A percentile compares a stretch with the other conserved stretches of the same genome.
Conservation (phyloP, 306 rosid species). For the Heteromeles arbutifolia region DNA sequence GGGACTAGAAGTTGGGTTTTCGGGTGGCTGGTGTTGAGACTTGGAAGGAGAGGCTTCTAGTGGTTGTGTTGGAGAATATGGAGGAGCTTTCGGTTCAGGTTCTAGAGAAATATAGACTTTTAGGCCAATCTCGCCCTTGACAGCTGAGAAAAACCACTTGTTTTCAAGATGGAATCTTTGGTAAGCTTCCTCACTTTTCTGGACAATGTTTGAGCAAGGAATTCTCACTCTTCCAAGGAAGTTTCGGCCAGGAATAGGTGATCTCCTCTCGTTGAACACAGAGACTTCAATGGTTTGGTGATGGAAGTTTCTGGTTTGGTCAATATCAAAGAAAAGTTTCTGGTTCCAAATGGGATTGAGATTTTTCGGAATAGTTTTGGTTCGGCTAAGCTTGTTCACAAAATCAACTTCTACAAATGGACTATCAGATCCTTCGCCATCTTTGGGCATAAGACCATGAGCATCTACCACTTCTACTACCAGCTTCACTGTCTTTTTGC, state of each 20-base stretch:
- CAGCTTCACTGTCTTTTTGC: conserved; percentile 51
- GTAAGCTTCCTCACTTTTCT: conserved; percentile 56
- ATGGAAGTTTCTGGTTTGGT: conserved; percentile 35
- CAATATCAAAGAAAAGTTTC: conserved; percentile 38
- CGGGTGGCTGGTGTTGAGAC: conserved; percentile 15
- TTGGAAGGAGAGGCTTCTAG: conserved; percentile 23
- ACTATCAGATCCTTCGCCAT: conserved; percentile 56
- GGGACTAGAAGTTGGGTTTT: conserved; percentile 10
- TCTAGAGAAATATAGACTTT: conserved; percentile 48
- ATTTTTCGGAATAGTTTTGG: conserved; percentile 53
- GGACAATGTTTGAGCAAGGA: conserved; percentile 56
- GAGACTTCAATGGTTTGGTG: conserved; percentile 39
- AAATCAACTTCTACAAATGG: conserved; percentile 62
- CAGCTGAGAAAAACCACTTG: conserved; percentile 56
- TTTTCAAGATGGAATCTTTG: conserved; percentile 49
- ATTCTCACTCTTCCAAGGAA: conserved; percentile 62
- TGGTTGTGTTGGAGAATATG: conserved; percentile 13
- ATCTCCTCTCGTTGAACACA: conserved; percentile 39
- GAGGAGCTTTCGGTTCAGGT: conserved; percentile 16
- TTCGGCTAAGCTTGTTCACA: conserved; percentile 47
- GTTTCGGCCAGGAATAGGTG: conserved; percentile 31
- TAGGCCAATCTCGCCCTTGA: conserved; percentile 71
- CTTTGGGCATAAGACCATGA: conserved; percentile 66
- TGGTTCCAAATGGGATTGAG: conserved; percentile 62
- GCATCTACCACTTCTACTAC: conserved; percentile 55